phyloP scores from a whole-genome alignment of 176 grass and related monocot species.

The Phoenix roebelenii region DNA sequence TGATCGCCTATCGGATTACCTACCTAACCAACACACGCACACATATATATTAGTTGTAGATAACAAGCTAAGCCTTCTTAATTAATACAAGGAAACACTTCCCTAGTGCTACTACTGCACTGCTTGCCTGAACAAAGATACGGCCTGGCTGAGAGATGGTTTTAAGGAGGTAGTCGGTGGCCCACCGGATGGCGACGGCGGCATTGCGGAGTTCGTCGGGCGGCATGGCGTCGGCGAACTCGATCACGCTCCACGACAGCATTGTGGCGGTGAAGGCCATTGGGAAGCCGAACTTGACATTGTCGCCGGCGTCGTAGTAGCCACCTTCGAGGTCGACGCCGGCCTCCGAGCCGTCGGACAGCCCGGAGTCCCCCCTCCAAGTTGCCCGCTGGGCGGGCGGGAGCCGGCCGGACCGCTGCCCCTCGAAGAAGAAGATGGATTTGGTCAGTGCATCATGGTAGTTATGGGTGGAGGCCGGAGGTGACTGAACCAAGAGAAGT shows the following conservation, averaged over 20 bases:
- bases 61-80: no score
- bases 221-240: constrained; percentile 74
- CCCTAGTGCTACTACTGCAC: no score
- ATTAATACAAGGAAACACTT: no score
- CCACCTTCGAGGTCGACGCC: constrained; percentile 70
- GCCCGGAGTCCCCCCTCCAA: constrained; percentile 72
- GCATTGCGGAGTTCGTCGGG: constrained; percentile 41
- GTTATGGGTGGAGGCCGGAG: constrained; percentile 33
- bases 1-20: constrained; percentile 77
- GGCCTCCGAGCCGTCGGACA: constrained; percentile 43
- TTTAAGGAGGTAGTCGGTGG: constrained; percentile 86
- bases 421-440: constrained; percentile 89
- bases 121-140: constrained; percentile 57
- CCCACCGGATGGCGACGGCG: constrained; percentile 56
- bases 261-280: constrained; percentile 94
- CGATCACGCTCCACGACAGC: constrained; percentile 77
- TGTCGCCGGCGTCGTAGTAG: constrained; percentile 92
- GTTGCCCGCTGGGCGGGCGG: constrained; percentile 40
- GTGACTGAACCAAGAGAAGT: constrained; percentile 3
- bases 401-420: constrained; percentile 65
- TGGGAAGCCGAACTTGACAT: constrained; percentile 93
- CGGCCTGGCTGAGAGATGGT: constrained; percentile 58
- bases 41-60: no score
- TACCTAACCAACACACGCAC: constrained; percentile 28
- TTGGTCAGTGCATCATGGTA: constrained; percentile 72